Evolutionary conservation across 2,329 filamentous ascomycete genomes (phyloP).

Genomic region (Sporothrix brunneoviolacea): DNA sequence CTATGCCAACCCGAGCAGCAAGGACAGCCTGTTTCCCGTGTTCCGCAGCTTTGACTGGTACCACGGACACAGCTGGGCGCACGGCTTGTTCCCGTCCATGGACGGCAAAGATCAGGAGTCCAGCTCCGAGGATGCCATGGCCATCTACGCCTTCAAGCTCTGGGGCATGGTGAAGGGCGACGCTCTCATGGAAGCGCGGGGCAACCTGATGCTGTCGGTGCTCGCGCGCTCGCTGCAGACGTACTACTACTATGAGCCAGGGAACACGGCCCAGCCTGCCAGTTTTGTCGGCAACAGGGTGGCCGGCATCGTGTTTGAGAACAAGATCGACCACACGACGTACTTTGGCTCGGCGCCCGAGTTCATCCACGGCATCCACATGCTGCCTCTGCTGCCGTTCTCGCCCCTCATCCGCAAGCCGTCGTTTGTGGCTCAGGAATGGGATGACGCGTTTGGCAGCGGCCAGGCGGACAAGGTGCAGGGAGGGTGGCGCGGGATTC

Average conservation of each 20-base stretch:
- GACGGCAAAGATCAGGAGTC: slow-evolving; percentile 84
- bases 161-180: slow-evolving; percentile 81
- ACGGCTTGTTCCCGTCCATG: slow-evolving; percentile 61
- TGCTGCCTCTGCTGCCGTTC: slow-evolving; percentile 67
- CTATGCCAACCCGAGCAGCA: slow-evolving; percentile 63
- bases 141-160: slow-evolving; percentile 83
- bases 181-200: slow-evolving; percentile 67
- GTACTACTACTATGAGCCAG: slow-evolving; percentile 73
- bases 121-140: slow-evolving; percentile 84
- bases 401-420: slow-evolving; percentile 60
- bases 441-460: slow-evolving; percentile 70
- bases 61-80: slow-evolving; percentile 90
- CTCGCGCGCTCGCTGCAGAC: slow-evolving; percentile 64
- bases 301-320: slow-evolving; percentile 73
- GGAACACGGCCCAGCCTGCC: slow-evolving; percentile 64
- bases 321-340: slow-evolving; percentile 89
- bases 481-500: slow-evolving; percentile 79
- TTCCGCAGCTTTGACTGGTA: slow-evolving; percentile 89
- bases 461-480: slow-evolving; percentile 57
- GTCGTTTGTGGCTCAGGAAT: slow-evolving; percentile 74
- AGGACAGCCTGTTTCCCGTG: slow-evolving; percentile 72
- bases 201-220: slow-evolving; percentile 78
- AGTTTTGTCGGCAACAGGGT: slow-evolving; percentile 78
- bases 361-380: slow-evolving; percentile 73
- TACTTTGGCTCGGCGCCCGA: slow-evolving; percentile 73